phyloP scores from a whole-genome alignment of 305 asterid genomes.

The Fraxinus latifolia region DNA sequence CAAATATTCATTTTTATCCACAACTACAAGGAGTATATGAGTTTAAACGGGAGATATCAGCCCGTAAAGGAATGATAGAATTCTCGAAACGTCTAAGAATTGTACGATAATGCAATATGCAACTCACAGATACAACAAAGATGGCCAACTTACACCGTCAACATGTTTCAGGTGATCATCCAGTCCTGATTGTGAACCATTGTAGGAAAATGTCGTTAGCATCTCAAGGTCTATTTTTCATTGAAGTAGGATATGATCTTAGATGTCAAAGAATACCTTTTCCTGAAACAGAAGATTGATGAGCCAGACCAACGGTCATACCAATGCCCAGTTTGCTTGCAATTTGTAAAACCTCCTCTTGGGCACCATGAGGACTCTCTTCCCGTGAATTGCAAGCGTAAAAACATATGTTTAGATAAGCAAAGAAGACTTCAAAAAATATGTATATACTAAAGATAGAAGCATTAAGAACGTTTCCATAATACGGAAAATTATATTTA shows the following conservation, averaged over 20 bases:
- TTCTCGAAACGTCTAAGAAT: constrained; percentile 10
- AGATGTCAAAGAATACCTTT: constrained; percentile 45
- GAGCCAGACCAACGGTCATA: constrained; percentile 66
- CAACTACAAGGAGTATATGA: constrained; percentile 1
- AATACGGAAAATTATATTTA: constrained; percentile 10
- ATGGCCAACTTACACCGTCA: constrained; percentile 68
- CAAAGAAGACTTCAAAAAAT: neutral
- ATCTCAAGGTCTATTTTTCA: constrained; percentile 9
- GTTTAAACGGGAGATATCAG: neutral
- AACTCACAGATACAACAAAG: constrained; percentile 31
- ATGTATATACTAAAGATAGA: neutral
- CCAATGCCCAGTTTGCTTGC: constrained; percentile 64
- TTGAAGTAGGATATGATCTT: constrained; percentile 16
- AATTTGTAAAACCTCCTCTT: constrained; percentile 61
- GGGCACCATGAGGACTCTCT: constrained; percentile 82
- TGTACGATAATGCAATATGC: constrained; percentile 17
- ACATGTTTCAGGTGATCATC: constrained; percentile 44
- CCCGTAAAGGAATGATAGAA: constrained; percentile 6
- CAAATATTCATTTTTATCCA: neutral
- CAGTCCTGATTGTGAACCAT: constrained; percentile 48
- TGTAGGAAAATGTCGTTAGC: constrained; percentile 19
- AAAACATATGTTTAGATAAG: constrained; percentile 20
- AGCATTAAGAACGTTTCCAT: neutral
- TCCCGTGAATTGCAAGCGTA: constrained; percentile 24
- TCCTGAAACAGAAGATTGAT: constrained; percentile 57